A percentile compares a stretch with the other conserved stretches of the same genome.
Evolutionary conservation across 2,329 filamentous ascomycete genomes (phyloP).

Genomic region (Colletotrichum eleusines): DNA sequence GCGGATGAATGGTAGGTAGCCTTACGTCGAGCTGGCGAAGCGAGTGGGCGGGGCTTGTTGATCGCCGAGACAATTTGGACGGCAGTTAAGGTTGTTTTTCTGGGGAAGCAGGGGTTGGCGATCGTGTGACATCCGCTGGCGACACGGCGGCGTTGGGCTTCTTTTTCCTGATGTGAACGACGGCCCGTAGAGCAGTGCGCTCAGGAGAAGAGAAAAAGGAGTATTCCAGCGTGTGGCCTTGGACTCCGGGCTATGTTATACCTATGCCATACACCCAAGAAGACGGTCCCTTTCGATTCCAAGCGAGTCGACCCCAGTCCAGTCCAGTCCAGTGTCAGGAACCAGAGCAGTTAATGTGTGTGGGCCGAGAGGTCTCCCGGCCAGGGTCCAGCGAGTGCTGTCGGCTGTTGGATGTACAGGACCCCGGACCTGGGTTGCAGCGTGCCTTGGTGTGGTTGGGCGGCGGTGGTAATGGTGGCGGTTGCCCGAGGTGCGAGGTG

Average conservation of each 20-base stretch:
- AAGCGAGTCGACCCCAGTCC: conserved; percentile 9
- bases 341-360: conserved; percentile 3
- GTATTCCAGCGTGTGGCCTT: neutral
- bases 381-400: conserved; percentile 10
- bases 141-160: neutral
- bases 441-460: conserved; percentile 5
- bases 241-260: conserved; percentile 29
- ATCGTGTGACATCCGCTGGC: conserved; percentile 10
- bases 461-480: neutral
- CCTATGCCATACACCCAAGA: conserved; percentile 35
- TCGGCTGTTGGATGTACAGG: conserved; percentile 11
- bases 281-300: conserved; percentile 1
- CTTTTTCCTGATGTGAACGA: conserved; percentile 12
- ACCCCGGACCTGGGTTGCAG: conserved; percentile 1
- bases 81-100: conserved; percentile 20
- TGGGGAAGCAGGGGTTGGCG: neutral
- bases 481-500: neutral
- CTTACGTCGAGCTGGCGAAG: conserved; percentile 5
- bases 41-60: conserved; percentile 7
- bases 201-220: neutral
- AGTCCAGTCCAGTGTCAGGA: conserved; percentile 5
- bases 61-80: conserved; percentile 8
- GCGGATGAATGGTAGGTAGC: neutral
- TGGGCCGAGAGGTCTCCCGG: conserved; percentile 2
- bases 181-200: neutral